phyloP scores from a whole-genome alignment of 1,284 basidiomycete species.

The Rhizoctonia solani region DNA sequence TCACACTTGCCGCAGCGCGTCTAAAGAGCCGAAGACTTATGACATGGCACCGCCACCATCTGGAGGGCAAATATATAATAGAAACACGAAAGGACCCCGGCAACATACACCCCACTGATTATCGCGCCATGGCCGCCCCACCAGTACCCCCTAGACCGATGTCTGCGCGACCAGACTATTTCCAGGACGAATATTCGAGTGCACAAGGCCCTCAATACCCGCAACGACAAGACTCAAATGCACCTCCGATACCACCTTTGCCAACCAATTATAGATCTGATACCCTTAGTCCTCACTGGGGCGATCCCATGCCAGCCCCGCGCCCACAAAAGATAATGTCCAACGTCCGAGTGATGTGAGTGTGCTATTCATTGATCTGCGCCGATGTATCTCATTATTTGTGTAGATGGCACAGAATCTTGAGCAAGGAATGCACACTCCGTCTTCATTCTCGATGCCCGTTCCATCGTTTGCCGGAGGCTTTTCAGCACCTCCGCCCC shows the following conservation, averaged over 20 bases:
- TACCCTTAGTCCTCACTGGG: conserved; percentile 14
- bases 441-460: conserved; percentile 22
- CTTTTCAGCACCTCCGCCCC: conserved; percentile 5
- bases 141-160: conserved; percentile 25
- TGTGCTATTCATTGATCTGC: neutral
- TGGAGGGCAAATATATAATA: neutral
- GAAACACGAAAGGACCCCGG: neutral
- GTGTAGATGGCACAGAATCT: conserved; percentile 21
- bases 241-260: conserved; percentile 27
- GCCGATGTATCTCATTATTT: neutral
- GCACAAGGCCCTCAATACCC: neutral
- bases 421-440: conserved; percentile 4
- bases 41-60: conserved; percentile 18
- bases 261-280: conserved; percentile 12
- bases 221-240: neutral
- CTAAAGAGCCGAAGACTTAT: too few species aligned
- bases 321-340: conserved; percentile 24
- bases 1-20: too few species aligned
- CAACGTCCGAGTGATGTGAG: conserved; percentile 19
- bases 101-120: neutral
- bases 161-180: conserved; percentile 32
- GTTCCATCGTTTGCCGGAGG: conserved; percentile 17
- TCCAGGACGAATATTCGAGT: conserved; percentile 16
- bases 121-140: conserved; percentile 11
- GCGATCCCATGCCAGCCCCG: conserved; percentile 24